These are phyloP conservation scores for Cadophora malorum DNA, from an alignment of 2,329 filamentous ascomycete species.

Conservation along the genomic window DNA sequence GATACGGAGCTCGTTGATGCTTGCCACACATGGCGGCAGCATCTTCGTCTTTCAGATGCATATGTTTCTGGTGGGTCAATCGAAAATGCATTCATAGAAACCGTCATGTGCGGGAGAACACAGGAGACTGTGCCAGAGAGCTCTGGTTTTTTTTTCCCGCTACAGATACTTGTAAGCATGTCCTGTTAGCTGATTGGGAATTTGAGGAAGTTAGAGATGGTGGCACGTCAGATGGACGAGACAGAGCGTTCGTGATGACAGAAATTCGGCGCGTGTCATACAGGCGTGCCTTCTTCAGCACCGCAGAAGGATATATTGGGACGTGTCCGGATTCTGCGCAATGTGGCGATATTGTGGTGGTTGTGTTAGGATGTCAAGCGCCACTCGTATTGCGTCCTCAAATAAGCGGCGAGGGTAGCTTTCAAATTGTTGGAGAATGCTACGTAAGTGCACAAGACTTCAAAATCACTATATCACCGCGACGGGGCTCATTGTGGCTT, in stretches of 20 bases:
- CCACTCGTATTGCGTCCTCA: slow-evolving; percentile 16
- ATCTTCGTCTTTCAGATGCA: background rate
- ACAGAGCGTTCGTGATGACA: background rate
- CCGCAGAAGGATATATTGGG: slow-evolving; percentile 16
- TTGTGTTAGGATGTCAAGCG: slow-evolving; percentile 12
- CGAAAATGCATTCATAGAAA: background rate
- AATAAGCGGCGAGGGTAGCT: background rate
- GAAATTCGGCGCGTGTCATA: background rate
- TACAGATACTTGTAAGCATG: background rate
- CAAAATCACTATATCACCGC: too few species aligned
- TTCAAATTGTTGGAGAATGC: slow-evolving; percentile 16
- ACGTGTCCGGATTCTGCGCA: slow-evolving; percentile 14
- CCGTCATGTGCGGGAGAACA: background rate
- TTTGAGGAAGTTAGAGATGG: background rate
- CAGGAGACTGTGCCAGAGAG: background rate
- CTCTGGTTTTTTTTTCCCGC: background rate
- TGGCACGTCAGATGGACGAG: background rate
- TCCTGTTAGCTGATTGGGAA: background rate
- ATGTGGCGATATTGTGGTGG: slow-evolving; percentile 13
- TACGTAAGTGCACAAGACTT: slow-evolving; percentile 11
- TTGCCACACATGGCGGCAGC: background rate
- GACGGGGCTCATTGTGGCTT: too few species aligned
- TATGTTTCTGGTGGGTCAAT: background rate
- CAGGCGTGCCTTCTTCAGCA: slow-evolving; percentile 2
- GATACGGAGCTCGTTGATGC: background rate